Evolutionary conservation across 345 rosid species (phyloP), one percentile per base, ranked within the genome.

Genomic region (Acer campestre): DNA sequence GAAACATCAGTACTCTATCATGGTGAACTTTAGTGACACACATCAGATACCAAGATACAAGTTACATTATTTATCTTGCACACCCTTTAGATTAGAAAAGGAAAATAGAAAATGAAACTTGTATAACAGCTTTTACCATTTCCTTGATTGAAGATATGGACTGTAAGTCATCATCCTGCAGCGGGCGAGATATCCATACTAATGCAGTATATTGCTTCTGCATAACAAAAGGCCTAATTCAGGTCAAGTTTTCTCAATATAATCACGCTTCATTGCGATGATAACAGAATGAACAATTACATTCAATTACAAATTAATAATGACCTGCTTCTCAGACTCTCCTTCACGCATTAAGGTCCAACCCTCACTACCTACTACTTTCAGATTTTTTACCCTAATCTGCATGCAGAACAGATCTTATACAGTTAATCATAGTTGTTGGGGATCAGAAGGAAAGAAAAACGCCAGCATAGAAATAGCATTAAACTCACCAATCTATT

Each of bases 311-410:
- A 22, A 65, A 82, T 68, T 72, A 72, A 16, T 48, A 44, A 74
- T 59, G 56, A 90, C 98, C 97, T 93, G 98, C 79, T 95, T 95
- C 80, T 95, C 99, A 62, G 97, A 87, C 88, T 95, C 99, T 74
- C 99, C 99, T 88, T 95, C 99, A 68, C 92, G 99, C 95, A 95
- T 95, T 84, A 91, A 81, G 62, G 83, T 66, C 99, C 99, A 95
- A 61, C 91, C 93, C 35, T 92, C 84, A 85, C 85, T 87, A 67
- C 89, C 90, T n/a, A 90, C 90, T 53, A 78, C 83, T 81, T 79
- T 88, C 55, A 95, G 91, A 79, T 89, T 90, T 85, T 82, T 93
- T 66, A 95, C 86, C 42, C 88, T 86, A 20, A 92, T 93, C 99
- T 95, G 84, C 83, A 88, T 44, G n/a, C 42, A 46, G 70, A 67